These are phyloP conservation scores for Globisporangium abappressorium DNA, from an alignment of 352 stramenopile genomes.

Conservation along the genomic window DNA sequence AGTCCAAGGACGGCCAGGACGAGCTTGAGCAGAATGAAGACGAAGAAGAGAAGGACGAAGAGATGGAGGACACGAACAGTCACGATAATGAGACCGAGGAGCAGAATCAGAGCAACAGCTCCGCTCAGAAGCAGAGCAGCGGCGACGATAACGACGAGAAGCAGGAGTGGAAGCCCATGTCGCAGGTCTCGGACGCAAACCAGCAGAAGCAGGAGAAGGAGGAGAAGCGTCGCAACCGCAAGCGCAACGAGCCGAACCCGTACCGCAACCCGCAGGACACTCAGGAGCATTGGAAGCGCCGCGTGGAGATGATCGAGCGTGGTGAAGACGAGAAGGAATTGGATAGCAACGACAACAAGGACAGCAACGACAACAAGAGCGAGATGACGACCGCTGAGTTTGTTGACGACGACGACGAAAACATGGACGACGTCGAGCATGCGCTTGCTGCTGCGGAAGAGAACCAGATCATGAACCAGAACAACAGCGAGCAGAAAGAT, in stretches of 20 bases:
- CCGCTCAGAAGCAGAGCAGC: constrained; percentile 43
- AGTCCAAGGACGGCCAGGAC: constrained; percentile 82
- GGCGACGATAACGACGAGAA: constrained; percentile 57
- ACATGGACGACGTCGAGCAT: constrained; percentile 64
- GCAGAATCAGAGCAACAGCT: constrained; percentile 53
- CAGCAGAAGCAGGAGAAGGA: constrained; percentile 44
- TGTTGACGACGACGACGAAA: constrained; percentile 58
- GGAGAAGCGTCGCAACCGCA: constrained; percentile 71
- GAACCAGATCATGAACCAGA: constrained; percentile 64
- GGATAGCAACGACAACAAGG: constrained; percentile 27
- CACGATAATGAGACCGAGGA: constrained; percentile 40
- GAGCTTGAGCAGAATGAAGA: constrained; percentile 60
- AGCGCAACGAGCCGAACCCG: constrained; percentile 91
- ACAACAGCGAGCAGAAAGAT: constrained; percentile 48
- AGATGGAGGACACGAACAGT: constrained; percentile 26
- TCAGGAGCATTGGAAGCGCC: constrained; percentile 96
- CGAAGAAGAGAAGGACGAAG: constrained; percentile 45
- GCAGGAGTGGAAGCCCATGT: constrained; percentile 56
- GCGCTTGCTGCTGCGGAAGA: constrained; percentile 66
- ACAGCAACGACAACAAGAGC: constrained; percentile 44
- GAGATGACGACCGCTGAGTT: constrained; percentile 62
- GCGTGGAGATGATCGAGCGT: constrained; percentile 88
- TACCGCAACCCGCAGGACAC: constrained; percentile 94
- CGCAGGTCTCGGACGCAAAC: constrained; percentile 34
- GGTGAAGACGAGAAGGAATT: constrained; percentile 26